Evolutionary conservation across 2,329 filamentous ascomycete genomes (phyloP).

Genomic region (Neoascochyta sp.): DNA sequence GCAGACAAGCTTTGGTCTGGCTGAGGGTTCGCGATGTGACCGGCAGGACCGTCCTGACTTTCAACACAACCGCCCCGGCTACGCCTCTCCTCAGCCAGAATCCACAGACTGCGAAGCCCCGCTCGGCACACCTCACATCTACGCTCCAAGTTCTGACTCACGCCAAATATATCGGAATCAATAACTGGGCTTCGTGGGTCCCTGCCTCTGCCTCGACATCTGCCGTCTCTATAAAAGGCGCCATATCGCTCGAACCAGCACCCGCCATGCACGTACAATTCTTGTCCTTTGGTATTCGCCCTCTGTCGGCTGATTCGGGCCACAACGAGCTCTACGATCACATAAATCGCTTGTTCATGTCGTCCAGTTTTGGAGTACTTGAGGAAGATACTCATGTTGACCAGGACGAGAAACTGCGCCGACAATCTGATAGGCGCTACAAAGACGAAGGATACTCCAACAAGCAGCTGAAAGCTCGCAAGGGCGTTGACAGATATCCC

Average conservation of each 20-base stretch:
- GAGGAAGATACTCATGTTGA: constrained; percentile 46
- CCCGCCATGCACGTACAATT: constrained; percentile 75
- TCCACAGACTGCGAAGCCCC: constrained; percentile 3
- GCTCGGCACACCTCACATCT: constrained; percentile 17
- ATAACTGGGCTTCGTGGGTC: constrained; percentile 61
- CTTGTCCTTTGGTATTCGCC: constrained; percentile 70
- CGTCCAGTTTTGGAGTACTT: constrained; percentile 69
- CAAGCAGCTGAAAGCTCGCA: constrained; percentile 55
- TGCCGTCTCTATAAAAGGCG: constrained; percentile 62
- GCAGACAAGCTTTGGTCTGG: constrained; percentile 58
- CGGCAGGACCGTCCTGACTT: constrained; percentile 36
- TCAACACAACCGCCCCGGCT: constrained; percentile 16
- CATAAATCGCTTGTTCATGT: constrained; percentile 71
- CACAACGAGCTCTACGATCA: constrained; percentile 69
- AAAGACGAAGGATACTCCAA: constrained; percentile 50
- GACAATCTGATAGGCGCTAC: constrained; percentile 39
- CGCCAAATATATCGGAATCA: constrained; percentile 57
- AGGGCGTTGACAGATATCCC: constrained; percentile 75
- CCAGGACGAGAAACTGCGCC: constrained; percentile 37
- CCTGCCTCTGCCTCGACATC: constrained; percentile 63
- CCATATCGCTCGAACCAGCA: constrained; percentile 66
- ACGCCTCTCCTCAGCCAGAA: not conserved
- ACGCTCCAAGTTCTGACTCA: constrained; percentile 56
- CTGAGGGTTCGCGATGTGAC: constrained; percentile 57
- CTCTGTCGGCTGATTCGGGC: constrained; percentile 55